phyloP scores from a whole-genome alignment of 768 basidiomycete genomes.

The Suillus lakei region DNA sequence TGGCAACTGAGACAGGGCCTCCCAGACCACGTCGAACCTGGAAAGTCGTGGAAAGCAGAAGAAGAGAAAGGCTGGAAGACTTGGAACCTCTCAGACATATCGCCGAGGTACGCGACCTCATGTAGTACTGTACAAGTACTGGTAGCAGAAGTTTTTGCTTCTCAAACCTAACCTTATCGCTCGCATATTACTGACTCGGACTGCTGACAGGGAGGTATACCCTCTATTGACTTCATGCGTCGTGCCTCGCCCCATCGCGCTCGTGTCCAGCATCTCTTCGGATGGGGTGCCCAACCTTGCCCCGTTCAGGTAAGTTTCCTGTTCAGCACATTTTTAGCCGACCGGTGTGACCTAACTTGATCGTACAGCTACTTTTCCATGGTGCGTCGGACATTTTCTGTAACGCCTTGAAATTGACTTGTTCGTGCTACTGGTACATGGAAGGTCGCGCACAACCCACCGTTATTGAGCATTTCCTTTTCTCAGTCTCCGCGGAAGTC shows the following conservation, averaged over 20 bases:
- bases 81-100: constrained; percentile 43
- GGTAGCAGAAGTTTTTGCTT: not conserved
- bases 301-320: constrained; percentile 59
- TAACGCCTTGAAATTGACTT: not conserved
- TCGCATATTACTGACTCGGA: constrained; percentile 28
- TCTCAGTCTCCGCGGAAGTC: constrained; percentile 45
- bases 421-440: constrained; percentile 1
- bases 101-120: constrained; percentile 31
- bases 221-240: constrained; percentile 60
- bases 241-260: constrained; percentile 69
- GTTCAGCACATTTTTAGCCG: constrained; percentile 5
- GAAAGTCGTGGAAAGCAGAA: constrained; percentile 36
- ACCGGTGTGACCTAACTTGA: constrained; percentile 7
- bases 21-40: constrained; percentile 20
- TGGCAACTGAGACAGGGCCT: constrained; percentile 51
- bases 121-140: constrained; percentile 11
- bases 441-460: constrained; percentile 67
- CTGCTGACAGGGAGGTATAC: constrained; percentile 42
- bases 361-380: constrained; percentile 63
- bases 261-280: constrained; percentile 62
- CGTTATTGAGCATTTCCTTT: constrained; percentile 68
- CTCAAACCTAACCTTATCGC: constrained; percentile 22
- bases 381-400: constrained; percentile 34
- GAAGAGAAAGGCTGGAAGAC: constrained; percentile 42
- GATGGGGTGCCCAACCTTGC: constrained; percentile 63